These are phyloP conservation scores for Diplodia mutila DNA, from an alignment of 2,329 filamentous ascomycete genomes.

Conservation along the genomic window DNA sequence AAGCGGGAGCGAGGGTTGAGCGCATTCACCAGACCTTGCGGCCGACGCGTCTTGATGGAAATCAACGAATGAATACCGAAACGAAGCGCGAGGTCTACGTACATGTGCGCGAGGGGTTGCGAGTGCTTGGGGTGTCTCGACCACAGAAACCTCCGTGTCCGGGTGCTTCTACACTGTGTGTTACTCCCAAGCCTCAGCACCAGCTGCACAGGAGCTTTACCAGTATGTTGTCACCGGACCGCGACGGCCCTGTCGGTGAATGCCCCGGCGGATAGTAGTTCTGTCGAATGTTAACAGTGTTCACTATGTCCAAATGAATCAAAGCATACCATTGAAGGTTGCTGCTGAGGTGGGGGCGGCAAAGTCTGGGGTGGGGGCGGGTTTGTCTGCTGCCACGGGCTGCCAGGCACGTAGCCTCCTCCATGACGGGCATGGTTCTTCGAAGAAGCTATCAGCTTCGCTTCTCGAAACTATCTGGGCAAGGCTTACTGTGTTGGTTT, in stretches of 20 bases:
- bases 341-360: neutral
- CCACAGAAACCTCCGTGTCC: neutral
- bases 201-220: slow-evolving; percentile 14
- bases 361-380: neutral
- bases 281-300: neutral
- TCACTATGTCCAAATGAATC: too few relatives aligned
- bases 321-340: neutral
- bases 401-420: slow-evolving; percentile 11
- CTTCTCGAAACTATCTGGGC: neutral
- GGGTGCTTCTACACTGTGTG: neutral
- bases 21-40: slow-evolving; percentile 34
- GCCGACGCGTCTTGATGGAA: slow-evolving; percentile 4
- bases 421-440: slow-evolving; percentile 11
- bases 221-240: neutral
- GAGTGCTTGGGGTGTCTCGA: neutral
- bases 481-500: neutral
- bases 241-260: neutral
- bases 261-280: neutral
- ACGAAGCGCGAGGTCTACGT: neutral
- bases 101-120: neutral
- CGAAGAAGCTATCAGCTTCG: neutral
- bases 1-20: slow-evolving; percentile 6
- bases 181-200: neutral
- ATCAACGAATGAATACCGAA: neutral
- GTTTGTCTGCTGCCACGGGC: neutral